Base-by-base conservation (phyloP, 73 alveolate species). In the Tetrahymena malaccensis region DNA sequence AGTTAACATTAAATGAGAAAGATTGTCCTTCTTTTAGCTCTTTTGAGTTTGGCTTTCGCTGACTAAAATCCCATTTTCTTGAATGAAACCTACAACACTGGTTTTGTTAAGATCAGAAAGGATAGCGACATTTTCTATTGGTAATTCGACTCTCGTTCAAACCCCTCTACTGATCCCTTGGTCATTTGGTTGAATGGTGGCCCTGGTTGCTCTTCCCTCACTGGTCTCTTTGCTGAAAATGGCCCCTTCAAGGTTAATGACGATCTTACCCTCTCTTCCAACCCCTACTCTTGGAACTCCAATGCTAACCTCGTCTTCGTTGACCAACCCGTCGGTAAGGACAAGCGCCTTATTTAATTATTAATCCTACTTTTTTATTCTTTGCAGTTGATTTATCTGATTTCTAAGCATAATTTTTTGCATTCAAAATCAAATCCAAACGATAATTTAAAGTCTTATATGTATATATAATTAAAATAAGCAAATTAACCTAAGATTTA, bases 171-270 rank as follows among this genome's bases (percentile, higher is more conserved):
- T 22, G 99, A 94, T 94, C 98, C 99, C 15, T 70, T 98, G 31
- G 89, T 98, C 50, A 95, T 98, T n/a, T 98, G 99, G 99, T 89
- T 98, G 94, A 96, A 98, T 94, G 99, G 99, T 43, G 99, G 99
- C 8, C 99, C 99, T 27, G 99, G 99, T 22, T 96, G 99, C 93
- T 95, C 99, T 40, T 96, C 98, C 43, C 94, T 97, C 96, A 93
- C 96, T 93, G 99, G 99, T 35, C 94, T 97, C 84, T 97, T 98
- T 94, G 96, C 96, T 43, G 99, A 98, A 96, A 96, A 96, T 83
- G 99, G 99, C 34, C 99, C 99, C 34, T 93, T 98, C 35, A 94
- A 96, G 56, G 94, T 96, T 38, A 97, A 89, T 94, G 94, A 83
- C 94, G 95, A 93, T 95, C 57, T 95, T 9, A 97, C 94, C 93